Evolutionary conservation across 2,329 filamentous ascomycete genomes (phyloP).

Genomic region (Aschersonia sp.): DNA sequence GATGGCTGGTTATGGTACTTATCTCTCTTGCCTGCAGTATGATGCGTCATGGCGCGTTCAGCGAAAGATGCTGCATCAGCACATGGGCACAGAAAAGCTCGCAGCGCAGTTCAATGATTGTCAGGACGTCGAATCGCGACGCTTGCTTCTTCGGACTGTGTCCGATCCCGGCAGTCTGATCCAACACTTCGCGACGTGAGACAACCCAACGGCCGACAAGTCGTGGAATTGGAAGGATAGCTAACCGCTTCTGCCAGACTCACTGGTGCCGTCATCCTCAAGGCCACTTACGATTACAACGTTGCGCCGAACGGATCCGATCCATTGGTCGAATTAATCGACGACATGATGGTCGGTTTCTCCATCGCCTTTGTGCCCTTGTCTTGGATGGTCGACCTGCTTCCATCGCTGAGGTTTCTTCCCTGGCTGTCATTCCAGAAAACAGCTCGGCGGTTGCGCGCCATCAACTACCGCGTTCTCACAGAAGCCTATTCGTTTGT

Average conservation of each 20-base stretch:
- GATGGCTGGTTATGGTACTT: conserved; percentile 19
- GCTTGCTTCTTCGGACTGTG: conserved; percentile 26
- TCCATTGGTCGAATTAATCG: conserved; percentile 14
- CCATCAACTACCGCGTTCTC: conserved; percentile 6
- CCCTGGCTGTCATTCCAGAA: conserved; percentile 17
- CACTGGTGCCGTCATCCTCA: not conserved
- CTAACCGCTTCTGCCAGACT: not conserved
- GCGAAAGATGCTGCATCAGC: conserved; percentile 28
- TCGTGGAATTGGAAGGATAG: not conserved
- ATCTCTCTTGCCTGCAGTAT: conserved; percentile 10
- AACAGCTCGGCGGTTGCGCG: conserved; percentile 13
- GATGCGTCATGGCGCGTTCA: conserved; percentile 23
- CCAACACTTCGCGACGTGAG: conserved; percentile 26
- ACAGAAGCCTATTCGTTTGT: conserved; percentile 16
- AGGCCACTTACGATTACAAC: conserved; percentile 14
- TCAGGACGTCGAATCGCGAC: conserved; percentile 27
- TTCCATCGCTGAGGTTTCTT: conserved; percentile 14
- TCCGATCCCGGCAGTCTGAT: conserved; percentile 20
- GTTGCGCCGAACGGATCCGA: conserved; percentile 14
- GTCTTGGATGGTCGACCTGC: conserved; percentile 16
- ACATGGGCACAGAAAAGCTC: conserved; percentile 24
- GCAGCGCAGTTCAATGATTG: conserved; percentile 23
- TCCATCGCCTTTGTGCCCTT: conserved; percentile 13
- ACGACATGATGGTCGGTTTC: conserved; percentile 15
- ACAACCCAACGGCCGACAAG: not conserved